These are phyloP conservation scores for Pestalotiopsis fici DNA, from an alignment of 2,329 filamentous ascomycete species.

Conservation along the genomic window DNA sequence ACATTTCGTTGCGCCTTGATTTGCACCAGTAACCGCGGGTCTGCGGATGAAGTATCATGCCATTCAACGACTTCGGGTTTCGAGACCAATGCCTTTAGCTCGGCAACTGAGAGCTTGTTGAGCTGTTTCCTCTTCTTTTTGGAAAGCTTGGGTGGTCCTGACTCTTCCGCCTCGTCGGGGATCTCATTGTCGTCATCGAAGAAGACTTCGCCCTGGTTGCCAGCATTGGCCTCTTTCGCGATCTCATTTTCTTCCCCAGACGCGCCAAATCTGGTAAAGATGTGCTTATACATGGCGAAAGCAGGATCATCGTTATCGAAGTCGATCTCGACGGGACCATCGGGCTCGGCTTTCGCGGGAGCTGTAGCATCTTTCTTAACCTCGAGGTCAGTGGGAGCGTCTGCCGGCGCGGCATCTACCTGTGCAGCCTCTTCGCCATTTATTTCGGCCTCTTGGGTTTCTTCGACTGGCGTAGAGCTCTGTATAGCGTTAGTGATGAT, in stretches of 20 bases:
- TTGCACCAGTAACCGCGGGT: slow-evolving; percentile 86
- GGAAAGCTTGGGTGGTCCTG: slow-evolving; percentile 70
- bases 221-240: slow-evolving; percentile 64
- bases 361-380: slow-evolving; percentile 40
- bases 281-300: slow-evolving; percentile 79
- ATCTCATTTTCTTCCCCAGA: slow-evolving; percentile 62
- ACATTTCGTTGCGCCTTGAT: slow-evolving; percentile 96
- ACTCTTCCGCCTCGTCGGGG: slow-evolving; percentile 79
- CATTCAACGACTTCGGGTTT: slow-evolving; percentile 96
- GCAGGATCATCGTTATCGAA: slow-evolving; percentile 72
- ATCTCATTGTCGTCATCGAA: slow-evolving; percentile 85
- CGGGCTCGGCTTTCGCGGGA: slow-evolving; percentile 37
- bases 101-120: slow-evolving; percentile 90
- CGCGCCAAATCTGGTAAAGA: slow-evolving; percentile 79
- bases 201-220: slow-evolving; percentile 83
- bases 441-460: slow-evolving; percentile 36
- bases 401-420: slow-evolving; percentile 25
- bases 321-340: slow-evolving; percentile 50
- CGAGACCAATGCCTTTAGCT: slow-evolving; percentile 87
- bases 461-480: slow-evolving; percentile 21
- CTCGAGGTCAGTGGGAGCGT: slow-evolving; percentile 35
- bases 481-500: slow-evolving; percentile 12
- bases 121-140: slow-evolving; percentile 94
- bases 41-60: slow-evolving; percentile 90
- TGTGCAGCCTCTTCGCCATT: slow-evolving; percentile 24